A percentile compares a stretch with the other conserved stretches of the same genome.
Evolutionary conservation across 331 rosid species (phyloP).

Genomic region (Quercus phellos): DNA sequence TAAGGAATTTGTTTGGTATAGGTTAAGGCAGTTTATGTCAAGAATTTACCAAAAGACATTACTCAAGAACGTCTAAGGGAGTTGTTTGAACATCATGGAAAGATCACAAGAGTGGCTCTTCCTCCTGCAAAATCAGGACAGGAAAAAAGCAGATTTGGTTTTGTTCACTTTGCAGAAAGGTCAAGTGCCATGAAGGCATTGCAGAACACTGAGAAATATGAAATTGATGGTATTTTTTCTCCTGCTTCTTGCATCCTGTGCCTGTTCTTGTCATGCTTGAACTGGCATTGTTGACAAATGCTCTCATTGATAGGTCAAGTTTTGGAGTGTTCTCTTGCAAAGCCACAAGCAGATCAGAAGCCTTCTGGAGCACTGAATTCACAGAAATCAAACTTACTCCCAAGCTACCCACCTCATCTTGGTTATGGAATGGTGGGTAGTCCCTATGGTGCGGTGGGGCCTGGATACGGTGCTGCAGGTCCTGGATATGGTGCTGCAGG

Average conservation of each 20-base stretch:
- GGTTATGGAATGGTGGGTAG: conserved; percentile 59
- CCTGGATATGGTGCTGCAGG: conserved; percentile 55
- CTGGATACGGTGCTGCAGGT: conserved; percentile 53
- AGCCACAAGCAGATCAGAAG: conserved; percentile 59
- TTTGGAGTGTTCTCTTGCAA: conserved; percentile 66
- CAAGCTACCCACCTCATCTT: conserved; percentile 46
- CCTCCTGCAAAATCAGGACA: conserved; percentile 70
- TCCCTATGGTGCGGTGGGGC: conserved; percentile 46
- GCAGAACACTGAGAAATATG: conserved; percentile 58
- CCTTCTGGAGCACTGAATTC: conserved; percentile 37
- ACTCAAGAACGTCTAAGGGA: conserved; percentile 44
- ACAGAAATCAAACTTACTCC: conserved; percentile 32
- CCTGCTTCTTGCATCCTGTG: conserved; percentile 4
- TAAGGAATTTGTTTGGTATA: conserved; percentile 25
- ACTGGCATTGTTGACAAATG: conserved; percentile 6
- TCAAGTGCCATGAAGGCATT: conserved; percentile 62
- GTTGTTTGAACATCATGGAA: conserved; percentile 61
- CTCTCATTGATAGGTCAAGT: conserved; percentile 42
- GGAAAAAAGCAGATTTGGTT: conserved; percentile 64
- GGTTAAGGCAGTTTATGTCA: conserved; percentile 62
- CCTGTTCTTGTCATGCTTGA: not conserved
- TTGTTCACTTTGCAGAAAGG: conserved; percentile 66
- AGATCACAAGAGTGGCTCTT: conserved; percentile 61
- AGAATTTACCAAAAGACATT: conserved; percentile 59
- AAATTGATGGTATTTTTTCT: conserved; percentile 50